Evolutionary conservation across 108 stramenopile species (phyloP), one percentile per base, ranked within the genome.

Genomic region (Schizochytrium sp.): DNA sequence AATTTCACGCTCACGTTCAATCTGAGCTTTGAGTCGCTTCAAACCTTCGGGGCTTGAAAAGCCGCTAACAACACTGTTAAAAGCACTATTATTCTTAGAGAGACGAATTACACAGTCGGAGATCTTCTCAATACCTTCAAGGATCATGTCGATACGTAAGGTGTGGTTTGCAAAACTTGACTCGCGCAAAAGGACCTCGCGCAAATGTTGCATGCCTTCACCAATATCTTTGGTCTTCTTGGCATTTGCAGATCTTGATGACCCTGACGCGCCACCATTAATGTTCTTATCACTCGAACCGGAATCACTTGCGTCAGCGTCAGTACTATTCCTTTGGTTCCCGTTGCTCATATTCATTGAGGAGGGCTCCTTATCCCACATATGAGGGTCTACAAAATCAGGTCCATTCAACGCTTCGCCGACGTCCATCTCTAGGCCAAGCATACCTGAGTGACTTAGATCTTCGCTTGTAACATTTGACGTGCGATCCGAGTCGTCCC

Each of bases 401-500:
- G 64, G 64, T 44, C 64, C 64, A 44, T 44, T 13, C 10, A 69
- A 15, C 0, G 64, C 64, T 44, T 69, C 64, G 3, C 64, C 44
- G 64, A 69, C 12, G 64, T 69, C 64, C 64, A 69, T 69, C 28
- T 69, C 64, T 7, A 69, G 64, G 28, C 59, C 59, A n/a, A n/a
- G 59, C 19, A 17, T 60, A 44, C 64, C 2, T 8, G 10, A 8
- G 3, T 69, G 12, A 44, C 28, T 69, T 13, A 38, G 1, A 38
- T 1, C 64, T 44, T 69, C 64, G 28, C 44, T 7, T 44, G 64
- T 44, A 44, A 69, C 64, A 44, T 69, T 38, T 7, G 64, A 44
- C 28, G 64, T 69, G 64, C 64, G 64, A 69, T 69, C 64, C 5
- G 64, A 28, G 64, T 69, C 64, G 2, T 69, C 64, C 64, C 64